These are phyloP conservation scores for Fennellomyces sp. DNA, from an alignment of 371 early-diverging fungal genomes.

Conservation along the genomic window DNA sequence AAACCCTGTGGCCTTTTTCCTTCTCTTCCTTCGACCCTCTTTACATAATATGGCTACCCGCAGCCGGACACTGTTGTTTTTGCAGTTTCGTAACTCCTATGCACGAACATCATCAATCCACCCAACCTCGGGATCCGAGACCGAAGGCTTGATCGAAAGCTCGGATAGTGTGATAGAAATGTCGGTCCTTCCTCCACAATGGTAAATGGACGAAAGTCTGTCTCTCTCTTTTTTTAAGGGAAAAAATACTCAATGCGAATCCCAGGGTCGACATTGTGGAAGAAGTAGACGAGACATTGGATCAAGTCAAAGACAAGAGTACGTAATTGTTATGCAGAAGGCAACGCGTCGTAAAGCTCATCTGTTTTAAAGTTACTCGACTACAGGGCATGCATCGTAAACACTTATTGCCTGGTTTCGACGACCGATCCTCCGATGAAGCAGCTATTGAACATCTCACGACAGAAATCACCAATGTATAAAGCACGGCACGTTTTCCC, in stretches of 20 bases:
- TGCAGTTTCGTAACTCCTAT: slow-evolving; percentile 93
- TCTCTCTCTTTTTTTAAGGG: not conserved
- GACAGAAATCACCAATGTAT: slow-evolving; percentile 80
- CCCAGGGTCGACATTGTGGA: slow-evolving; percentile 87
- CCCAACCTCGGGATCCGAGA: slow-evolving; percentile 55
- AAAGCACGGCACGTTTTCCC: not conserved
- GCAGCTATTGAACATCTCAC: slow-evolving; percentile 83
- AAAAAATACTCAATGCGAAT: not conserved
- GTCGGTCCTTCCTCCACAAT: slow-evolving; percentile 83
- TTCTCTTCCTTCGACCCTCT: not conserved
- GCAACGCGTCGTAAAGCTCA: not conserved
- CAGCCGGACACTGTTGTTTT: slow-evolving; percentile 87
- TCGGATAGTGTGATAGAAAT: slow-evolving; percentile 71
- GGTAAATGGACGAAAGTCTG: slow-evolving; percentile 46
- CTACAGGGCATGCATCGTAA: slow-evolving; percentile 89
- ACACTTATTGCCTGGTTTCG: slow-evolving; percentile 92
- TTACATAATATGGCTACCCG: slow-evolving; percentile 76
- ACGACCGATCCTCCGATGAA: slow-evolving; percentile 86
- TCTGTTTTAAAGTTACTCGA: slow-evolving; percentile 61
- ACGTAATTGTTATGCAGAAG: slow-evolving; percentile 18
- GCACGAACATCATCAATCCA: slow-evolving; percentile 61
- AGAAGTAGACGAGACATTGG: slow-evolving; percentile 71
- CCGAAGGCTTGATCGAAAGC: slow-evolving; percentile 68
- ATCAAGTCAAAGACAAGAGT: slow-evolving; percentile 67
- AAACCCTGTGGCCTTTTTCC: not conserved